A percentile compares a stretch with the other conserved stretches of the same genome.
phyloP scores from a whole-genome alignment of 208 protist genomes.

The Herpetomonas samuelpessoai region DNA sequence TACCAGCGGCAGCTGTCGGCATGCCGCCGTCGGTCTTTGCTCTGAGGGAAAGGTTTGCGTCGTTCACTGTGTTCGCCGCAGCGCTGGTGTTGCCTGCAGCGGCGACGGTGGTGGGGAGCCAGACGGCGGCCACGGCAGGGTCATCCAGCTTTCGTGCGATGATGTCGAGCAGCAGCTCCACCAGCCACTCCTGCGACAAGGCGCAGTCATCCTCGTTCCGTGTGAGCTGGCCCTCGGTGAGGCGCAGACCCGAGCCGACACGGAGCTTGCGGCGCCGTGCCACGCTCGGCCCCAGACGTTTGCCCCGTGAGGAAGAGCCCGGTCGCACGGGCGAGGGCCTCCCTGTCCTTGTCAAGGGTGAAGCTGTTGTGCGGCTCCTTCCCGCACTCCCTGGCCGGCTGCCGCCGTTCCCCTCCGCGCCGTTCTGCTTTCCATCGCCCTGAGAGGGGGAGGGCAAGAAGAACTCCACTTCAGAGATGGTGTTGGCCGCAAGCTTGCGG shows the following conservation, averaged over 20 bases:
- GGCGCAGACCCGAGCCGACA: conserved; percentile 9
- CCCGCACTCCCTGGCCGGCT: too few species aligned
- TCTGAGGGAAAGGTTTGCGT: background rate
- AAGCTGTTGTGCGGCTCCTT: too few species aligned
- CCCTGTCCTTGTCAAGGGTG: background rate
- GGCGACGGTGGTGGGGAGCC: background rate
- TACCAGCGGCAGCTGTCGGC: background rate
- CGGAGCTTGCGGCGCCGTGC: background rate
- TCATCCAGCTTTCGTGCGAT: conserved; percentile 19
- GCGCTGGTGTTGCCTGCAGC: background rate
- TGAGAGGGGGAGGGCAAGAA: too few species aligned
- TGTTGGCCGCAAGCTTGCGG: too few species aligned
- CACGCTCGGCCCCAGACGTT: background rate
- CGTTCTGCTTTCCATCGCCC: too few species aligned
- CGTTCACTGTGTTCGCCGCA: background rate
- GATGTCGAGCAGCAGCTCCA: conserved; percentile 41
- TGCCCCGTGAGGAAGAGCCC: background rate
- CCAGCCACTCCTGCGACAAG: conserved; percentile 65
- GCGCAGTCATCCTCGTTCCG: conserved; percentile 38
- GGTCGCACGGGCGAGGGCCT: background rate
- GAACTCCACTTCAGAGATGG: too few species aligned
- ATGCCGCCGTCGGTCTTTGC: background rate
- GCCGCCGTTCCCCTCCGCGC: too few species aligned
- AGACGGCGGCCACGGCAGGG: background rate
- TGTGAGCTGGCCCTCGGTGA: conserved; percentile 8